A percentile compares a stretch with the other conserved stretches of the same genome.
phyloP scores from a whole-genome alignment of 345 rosid genomes.

The Sisymbrium irio region DNA sequence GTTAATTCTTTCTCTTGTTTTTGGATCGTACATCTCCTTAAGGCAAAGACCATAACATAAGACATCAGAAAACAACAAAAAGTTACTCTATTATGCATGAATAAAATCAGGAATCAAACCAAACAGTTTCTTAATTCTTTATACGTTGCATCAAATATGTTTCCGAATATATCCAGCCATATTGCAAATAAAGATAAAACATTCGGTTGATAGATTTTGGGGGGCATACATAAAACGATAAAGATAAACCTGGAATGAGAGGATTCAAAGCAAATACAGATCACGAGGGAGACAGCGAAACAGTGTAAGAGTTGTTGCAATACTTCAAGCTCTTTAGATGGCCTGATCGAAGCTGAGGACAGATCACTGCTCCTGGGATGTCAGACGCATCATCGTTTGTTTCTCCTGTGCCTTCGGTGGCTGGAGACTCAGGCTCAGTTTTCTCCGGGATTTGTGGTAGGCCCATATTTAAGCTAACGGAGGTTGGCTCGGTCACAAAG shows the following conservation, averaged over 20 bases:
- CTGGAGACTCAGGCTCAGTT: slow-evolving; percentile 33
- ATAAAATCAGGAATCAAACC: neutral
- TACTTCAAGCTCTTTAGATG: slow-evolving; percentile 68
- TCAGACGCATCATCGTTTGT: slow-evolving; percentile 33
- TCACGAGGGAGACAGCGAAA: slow-evolving; percentile 57
- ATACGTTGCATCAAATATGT: neutral
- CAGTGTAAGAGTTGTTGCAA: slow-evolving; percentile 53
- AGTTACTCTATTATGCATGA: neutral
- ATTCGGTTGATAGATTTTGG: neutral
- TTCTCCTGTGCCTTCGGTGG: slow-evolving; percentile 28
- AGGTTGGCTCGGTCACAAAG: slow-evolving; percentile 63
- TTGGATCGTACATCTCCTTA: neutral
- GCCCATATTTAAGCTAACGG: slow-evolving; percentile 73
- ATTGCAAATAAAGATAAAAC: neutral
- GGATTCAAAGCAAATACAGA: slow-evolving; percentile 10
- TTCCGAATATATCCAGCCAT: neutral
- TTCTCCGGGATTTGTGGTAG: slow-evolving; percentile 37
- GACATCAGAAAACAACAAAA: neutral
- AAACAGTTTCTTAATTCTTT: neutral
- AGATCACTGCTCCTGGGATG: slow-evolving; percentile 46
- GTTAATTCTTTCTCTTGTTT: neutral
- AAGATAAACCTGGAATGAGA: slow-evolving; percentile 9
- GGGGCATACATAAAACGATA: slow-evolving; percentile 2
- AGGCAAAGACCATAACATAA: neutral
- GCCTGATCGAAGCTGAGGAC: slow-evolving; percentile 55